phyloP scores from a whole-genome alignment of 345 rosid genomes.

The Conringia planisiliqua region DNA sequence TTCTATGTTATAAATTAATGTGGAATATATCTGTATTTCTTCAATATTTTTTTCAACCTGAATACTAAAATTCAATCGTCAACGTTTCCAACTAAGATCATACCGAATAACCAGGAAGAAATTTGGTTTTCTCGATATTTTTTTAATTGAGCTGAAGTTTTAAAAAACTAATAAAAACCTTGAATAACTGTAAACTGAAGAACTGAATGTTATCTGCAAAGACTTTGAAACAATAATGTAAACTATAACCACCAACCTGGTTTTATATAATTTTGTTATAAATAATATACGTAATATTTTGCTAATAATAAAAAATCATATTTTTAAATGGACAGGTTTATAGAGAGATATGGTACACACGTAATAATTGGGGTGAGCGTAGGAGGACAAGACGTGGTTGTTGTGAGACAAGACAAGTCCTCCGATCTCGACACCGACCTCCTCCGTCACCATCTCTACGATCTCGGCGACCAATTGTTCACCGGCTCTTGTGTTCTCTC shows the following conservation, averaged over 20 bases:
- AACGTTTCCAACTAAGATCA: constrained; percentile 31
- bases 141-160: background rate
- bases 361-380: constrained; percentile 68
- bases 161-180: background rate
- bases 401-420: constrained; percentile 66
- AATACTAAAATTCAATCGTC: constrained; percentile 6
- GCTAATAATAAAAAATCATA: too few species aligned
- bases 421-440: constrained; percentile 51
- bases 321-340: constrained; percentile 53
- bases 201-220: constrained; percentile 7
- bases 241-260: background rate
- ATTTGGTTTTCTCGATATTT: background rate
- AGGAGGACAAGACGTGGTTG: constrained; percentile 76
- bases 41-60: background rate
- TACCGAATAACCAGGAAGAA: background rate
- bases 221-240: constrained; percentile 19
- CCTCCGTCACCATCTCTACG: constrained; percentile 61
- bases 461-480: constrained; percentile 81
- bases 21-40: constrained; percentile 9
- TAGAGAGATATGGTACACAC: constrained; percentile 88
- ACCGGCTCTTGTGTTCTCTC: constrained; percentile 62
- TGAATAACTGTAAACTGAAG: constrained; percentile 7
- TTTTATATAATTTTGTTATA: too few species aligned
- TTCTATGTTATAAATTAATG: constrained; percentile 5
- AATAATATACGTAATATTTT: too few species aligned